Evolutionary conservation across 192 early-diverging fungal species (phyloP), one percentile per base, ranked within the genome.

Genomic region (Bifiguratus adelaidae): DNA sequence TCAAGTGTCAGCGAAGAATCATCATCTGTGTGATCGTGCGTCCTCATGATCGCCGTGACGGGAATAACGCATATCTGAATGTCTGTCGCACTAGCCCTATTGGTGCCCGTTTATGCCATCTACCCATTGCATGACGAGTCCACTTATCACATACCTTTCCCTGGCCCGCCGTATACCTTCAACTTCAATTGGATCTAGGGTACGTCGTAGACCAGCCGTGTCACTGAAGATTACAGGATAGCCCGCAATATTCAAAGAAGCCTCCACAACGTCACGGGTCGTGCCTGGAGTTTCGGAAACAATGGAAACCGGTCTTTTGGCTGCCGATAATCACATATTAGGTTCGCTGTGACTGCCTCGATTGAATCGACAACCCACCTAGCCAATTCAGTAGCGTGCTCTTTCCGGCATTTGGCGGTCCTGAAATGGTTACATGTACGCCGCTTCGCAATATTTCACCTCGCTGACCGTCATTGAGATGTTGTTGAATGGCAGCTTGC

Each of bases 361-460:
- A 2, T 3, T 24, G 18, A 22, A 23, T n/a, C 28, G 16, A 26
- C n/a, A 19, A 25, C 56, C 52, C 67, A 77, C 77, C 74, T 23
- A 81, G 58, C 38, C 55, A 59, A 45, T 88, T 88, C 0, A 88
- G 52, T 37, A 88, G 62, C 6, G 74, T 80, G 48, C 83, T 85
- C 51, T 89, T 86, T 9, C 86, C 86, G 15, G 82, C 76, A 56
- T 89, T 89, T 5, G 83, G 82, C 25, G 83, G 83, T 0, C 86
- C 86, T 2, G 81, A 61, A 30, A 89, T 81, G 4, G 82, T 68
- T 26, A 84, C 66, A 21, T 74, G 58, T 16, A 86, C 71, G n/a
- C 86, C 86, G 53, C 61, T 65, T 13, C 86, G 61, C 28, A 89
- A 36, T 3, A 89, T 85, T 48, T 86, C 86, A 34, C 86, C 83